Evolutionary conservation across 2,329 filamentous ascomycete species (phyloP).

Genomic region (Alternaria rosae): DNA sequence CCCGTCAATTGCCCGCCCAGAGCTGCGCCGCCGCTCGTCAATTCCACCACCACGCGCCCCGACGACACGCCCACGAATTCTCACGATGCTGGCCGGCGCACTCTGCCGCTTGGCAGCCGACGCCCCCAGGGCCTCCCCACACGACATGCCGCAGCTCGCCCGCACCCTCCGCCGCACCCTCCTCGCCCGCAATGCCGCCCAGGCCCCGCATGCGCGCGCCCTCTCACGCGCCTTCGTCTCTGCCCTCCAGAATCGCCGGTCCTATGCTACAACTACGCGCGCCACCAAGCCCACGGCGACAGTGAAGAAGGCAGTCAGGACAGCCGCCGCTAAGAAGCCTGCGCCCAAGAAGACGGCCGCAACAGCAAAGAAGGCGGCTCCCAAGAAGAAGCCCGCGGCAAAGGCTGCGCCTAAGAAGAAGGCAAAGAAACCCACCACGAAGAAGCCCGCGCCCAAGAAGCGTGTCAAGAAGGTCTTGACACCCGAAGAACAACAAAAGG

Average conservation of each 20-base stretch:
- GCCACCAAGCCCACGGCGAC: conserved; percentile 43
- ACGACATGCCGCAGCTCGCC: conserved; percentile 46
- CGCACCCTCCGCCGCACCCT: conserved; percentile 36
- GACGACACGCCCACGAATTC: conserved; percentile 3
- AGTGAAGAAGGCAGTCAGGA: conserved; percentile 42
- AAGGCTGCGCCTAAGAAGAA: conserved; percentile 22
- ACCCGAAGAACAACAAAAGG: conserved; percentile 39
- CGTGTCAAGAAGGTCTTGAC: conserved; percentile 37
- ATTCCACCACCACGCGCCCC: conserved; percentile 11
- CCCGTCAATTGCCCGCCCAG: conserved; percentile 27
- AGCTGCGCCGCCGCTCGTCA: conserved; percentile 24
- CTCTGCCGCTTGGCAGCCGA: conserved; percentile 47
- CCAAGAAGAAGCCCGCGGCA: conserved; percentile 21
- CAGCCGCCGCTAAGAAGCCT: conserved; percentile 28
- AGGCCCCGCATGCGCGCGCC: conserved; percentile 24
- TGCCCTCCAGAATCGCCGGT: conserved; percentile 32
- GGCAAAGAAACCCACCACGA: conserved; percentile 28
- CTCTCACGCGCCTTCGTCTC: conserved; percentile 36
- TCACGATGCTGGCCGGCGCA: conserved; percentile 46
- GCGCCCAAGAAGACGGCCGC: conserved; percentile 38
- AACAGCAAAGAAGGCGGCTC: conserved; percentile 32
- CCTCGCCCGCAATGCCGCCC: conserved; percentile 32
- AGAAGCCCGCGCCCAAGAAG: conserved; percentile 31
- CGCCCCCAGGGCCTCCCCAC: conserved; percentile 44
- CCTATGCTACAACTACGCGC: conserved; percentile 45